Base-by-base conservation (phyloP, 257 asterid genomes). In the Lavandula angustifolia region DNA sequence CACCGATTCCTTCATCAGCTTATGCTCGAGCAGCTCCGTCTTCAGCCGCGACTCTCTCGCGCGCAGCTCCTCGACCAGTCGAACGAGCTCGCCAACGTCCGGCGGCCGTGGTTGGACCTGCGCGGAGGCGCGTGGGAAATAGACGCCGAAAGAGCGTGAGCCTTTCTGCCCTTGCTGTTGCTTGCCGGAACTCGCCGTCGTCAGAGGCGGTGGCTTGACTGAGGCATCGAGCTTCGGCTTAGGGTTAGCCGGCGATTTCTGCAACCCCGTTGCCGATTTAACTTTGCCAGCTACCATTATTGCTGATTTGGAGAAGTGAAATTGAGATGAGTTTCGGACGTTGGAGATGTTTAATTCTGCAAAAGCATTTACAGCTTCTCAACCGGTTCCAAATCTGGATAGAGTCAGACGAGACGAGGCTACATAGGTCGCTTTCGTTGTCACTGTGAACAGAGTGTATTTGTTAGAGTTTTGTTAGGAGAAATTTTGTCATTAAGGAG, bases 81-180 rank as follows among this genome's bases (percentile, higher is more conserved):
- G 87, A 54, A 84, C 71, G 40, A 91, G 95, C 54, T 91, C 95
- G 4, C 94, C 27, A 43, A 85, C 92, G 67, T 91, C 96, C 29
- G 94, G 96, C 3, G 96, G 97, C 9, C 97, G 92, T 4, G 98
- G 98, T 82, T 88, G 98, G 35, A 91, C 98, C 54, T 91, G 96
- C 3, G 96, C 80, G 47, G 96, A 88, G 65, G 96, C 29, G 65
- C 96, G 88, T 0, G 98, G 98, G 69, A 91, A 91, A 37, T 86
- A 82, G 31, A 41, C 92, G 2, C 96, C 92, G 31, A 87, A 90
- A 0, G 95, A 78, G 43, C 96, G 95, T 9, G 96, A 58, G 2
- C 70, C 79, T 58, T 83, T 83, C 69, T 75, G 78, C 0, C 63
- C 33, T 13, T 33, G 71, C 50, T 71, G 71, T 38, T 51, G 33